Percentiles rank a stretch among this genome's conserved stretches.
Evolutionary conservation across 495 filamentous ascomycete species (phyloP).

Genomic region (Aspergillus leporis): DNA sequence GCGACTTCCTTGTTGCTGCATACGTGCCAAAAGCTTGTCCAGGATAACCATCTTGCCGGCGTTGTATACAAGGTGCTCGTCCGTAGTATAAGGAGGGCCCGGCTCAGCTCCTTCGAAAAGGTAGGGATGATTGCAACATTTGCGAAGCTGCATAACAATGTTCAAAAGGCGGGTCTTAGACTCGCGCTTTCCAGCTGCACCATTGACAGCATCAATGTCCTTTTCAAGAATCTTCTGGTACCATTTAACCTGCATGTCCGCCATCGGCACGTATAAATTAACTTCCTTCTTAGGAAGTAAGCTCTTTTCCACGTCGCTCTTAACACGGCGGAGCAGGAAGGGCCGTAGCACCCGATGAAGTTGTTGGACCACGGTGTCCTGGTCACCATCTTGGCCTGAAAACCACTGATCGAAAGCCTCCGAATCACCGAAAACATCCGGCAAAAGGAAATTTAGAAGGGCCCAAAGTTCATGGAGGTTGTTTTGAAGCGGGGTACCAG

Average conservation of each 20-base stretch:
- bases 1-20: slow-evolving; percentile 83
- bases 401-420: slow-evolving; percentile 99
- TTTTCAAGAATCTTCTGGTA: slow-evolving; percentile 99
- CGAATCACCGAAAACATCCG: slow-evolving; percentile 95
- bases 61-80: slow-evolving; percentile 93
- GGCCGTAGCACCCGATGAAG: slow-evolving; percentile 91
- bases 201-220: slow-evolving; percentile 98
- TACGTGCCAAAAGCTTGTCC: slow-evolving; percentile 83
- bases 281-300: slow-evolving; percentile 95
- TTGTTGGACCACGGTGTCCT: slow-evolving; percentile 96
- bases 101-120: slow-evolving; percentile 98
- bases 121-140: slow-evolving; percentile 99
- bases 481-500: slow-evolving; percentile 96
- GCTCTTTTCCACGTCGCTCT: slow-evolving; percentile 98
- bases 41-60: slow-evolving; percentile 97
- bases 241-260: slow-evolving; percentile 99
- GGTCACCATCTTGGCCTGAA: slow-evolving; percentile 79
- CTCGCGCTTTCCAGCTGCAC: slow-evolving; percentile 91
- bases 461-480: slow-evolving; percentile 99
- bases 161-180: slow-evolving; percentile 99
- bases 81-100: slow-evolving; percentile 95
- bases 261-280: slow-evolving; percentile 97
- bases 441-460: slow-evolving; percentile 91
- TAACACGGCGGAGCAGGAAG: slow-evolving; percentile 93
- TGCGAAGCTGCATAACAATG: slow-evolving; percentile 99